Percentiles rank a stretch among this genome's conserved stretches.
These are phyloP conservation scores for Chlorella variabilis DNA, from an alignment of 163 green algal genomes.

Conservation along the genomic window DNA sequence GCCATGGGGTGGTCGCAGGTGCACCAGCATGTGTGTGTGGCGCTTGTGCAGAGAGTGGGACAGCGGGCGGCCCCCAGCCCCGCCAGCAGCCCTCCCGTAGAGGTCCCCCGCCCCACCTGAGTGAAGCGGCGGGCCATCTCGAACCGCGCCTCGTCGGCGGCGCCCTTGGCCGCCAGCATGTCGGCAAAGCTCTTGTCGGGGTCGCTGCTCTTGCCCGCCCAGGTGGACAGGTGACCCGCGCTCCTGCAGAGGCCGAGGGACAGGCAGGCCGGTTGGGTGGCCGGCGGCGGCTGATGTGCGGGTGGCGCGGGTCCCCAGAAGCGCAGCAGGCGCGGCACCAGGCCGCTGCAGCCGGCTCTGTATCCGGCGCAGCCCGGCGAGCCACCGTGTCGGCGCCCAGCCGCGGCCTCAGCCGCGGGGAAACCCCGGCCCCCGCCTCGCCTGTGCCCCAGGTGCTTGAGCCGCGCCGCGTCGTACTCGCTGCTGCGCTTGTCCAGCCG, in stretches of 20 bases:
- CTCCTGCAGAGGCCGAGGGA: constrained; percentile 12
- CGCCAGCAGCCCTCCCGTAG: neutral
- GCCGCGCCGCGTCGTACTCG: constrained; percentile 54
- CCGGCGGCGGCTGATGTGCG: no score
- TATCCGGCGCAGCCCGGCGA: no score
- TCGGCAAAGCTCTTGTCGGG: constrained; percentile 39
- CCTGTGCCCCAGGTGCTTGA: constrained; percentile 55
- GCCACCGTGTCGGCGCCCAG: no score
- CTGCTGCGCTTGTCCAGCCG: constrained; percentile 36
- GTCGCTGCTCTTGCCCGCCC: constrained; percentile 40
- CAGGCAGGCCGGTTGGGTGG: neutral
- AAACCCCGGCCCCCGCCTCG: neutral
- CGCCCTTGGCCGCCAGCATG: constrained; percentile 27
- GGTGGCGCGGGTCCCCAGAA: no score
- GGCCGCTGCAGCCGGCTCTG: no score
- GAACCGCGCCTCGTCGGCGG: constrained; percentile 49
- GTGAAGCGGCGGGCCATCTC: constrained; percentile 47
- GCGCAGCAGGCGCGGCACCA: no score
- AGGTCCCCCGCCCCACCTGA: constrained; percentile 11
- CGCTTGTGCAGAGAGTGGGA: no score
- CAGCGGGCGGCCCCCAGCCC: no score
- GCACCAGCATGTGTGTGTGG: no score
- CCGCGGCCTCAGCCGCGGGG: no score
- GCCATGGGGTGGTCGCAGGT: no score
- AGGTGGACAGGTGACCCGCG: constrained; percentile 32